Evolutionary conservation across 768 basidiomycete species (phyloP).

Genomic region (Podaxis mareebaensis): DNA sequence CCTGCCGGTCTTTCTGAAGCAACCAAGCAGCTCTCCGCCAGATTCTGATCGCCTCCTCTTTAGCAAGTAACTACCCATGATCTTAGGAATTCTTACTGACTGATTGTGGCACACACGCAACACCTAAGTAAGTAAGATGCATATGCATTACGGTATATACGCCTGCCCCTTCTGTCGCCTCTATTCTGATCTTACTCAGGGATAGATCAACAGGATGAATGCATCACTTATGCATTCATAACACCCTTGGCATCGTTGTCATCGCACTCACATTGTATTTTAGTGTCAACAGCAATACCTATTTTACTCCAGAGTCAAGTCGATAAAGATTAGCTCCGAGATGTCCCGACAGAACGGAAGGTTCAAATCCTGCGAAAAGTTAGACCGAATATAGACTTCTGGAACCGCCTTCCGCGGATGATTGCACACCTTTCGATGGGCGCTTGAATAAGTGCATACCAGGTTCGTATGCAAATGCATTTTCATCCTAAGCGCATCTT

Average conservation of each 20-base stretch:
- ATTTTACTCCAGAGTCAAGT: conserved; percentile 12
- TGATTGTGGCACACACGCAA: conserved; percentile 39
- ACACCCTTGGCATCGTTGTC: conserved; percentile 4
- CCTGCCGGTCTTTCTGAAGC: conserved; percentile 24
- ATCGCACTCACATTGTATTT: conserved; percentile 7
- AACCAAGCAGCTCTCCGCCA: conserved; percentile 30
- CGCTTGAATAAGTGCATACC: conserved; percentile 34
- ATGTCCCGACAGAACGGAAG: conserved; percentile 40
- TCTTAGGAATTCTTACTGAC: conserved; percentile 26
- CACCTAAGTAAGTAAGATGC: conserved; percentile 20
- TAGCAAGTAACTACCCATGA: conserved; percentile 23
- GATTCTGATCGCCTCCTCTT: conserved; percentile 31
- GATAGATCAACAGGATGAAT: conserved; percentile 3
- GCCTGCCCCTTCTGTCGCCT: not conserved
- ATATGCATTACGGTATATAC: conserved; percentile 1
- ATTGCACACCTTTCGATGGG: conserved; percentile 39
- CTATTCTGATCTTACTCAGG: not conserved
- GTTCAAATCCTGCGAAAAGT: conserved; percentile 28
- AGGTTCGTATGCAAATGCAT: conserved; percentile 34
- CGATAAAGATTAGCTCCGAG: conserved; percentile 37
- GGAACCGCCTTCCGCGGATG: conserved; percentile 48
- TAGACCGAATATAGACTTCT: conserved; percentile 36
- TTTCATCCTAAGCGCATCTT: conserved; percentile 28
- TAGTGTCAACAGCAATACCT: conserved; percentile 3
- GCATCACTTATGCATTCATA: conserved; percentile 13